Evolutionary conservation across 192 early-diverging fungal genomes (phyloP).

Genomic region (Gonapodya prolifera): DNA sequence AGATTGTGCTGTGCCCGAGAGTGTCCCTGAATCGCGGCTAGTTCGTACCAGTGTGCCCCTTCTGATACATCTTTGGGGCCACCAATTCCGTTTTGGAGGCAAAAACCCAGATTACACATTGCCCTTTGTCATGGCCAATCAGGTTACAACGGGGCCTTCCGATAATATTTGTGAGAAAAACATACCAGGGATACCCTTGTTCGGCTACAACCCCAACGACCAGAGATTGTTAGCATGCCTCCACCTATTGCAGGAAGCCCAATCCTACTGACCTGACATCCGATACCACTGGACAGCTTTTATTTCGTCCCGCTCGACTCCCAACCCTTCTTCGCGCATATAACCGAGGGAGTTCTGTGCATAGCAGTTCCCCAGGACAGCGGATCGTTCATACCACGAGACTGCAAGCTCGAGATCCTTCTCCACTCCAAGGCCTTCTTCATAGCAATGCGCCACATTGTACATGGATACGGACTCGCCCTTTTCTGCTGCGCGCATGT

Average conservation of each 20-base stretch:
- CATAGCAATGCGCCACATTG: constrained; percentile 43
- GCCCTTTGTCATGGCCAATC: no score
- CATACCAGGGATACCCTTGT: constrained; percentile 1
- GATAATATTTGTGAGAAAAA: no score
- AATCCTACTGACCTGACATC: no score
- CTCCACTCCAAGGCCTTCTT: constrained; percentile 32
- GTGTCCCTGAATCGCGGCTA: neutral
- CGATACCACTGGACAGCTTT: neutral
- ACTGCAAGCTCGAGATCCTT: constrained; percentile 16
- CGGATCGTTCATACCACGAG: constrained; percentile 43
- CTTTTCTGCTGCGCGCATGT: constrained; percentile 29
- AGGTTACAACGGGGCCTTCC: no score
- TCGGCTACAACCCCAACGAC: no score
- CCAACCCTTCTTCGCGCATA: constrained; percentile 46
- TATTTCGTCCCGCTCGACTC: neutral
- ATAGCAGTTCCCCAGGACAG: constrained; percentile 48
- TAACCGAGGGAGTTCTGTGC: constrained; percentile 73
- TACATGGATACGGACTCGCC: constrained; percentile 40
- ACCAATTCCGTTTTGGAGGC: neutral
- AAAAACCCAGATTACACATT: neutral
- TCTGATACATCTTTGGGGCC: neutral
- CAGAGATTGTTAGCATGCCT: no score
- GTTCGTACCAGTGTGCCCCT: neutral
- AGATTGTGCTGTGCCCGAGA: neutral
- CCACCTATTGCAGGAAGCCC: no score